Conservation (phyloP, 2,329 filamentous ascomycete species). For the Clonostachys rhizophaga region DNA sequence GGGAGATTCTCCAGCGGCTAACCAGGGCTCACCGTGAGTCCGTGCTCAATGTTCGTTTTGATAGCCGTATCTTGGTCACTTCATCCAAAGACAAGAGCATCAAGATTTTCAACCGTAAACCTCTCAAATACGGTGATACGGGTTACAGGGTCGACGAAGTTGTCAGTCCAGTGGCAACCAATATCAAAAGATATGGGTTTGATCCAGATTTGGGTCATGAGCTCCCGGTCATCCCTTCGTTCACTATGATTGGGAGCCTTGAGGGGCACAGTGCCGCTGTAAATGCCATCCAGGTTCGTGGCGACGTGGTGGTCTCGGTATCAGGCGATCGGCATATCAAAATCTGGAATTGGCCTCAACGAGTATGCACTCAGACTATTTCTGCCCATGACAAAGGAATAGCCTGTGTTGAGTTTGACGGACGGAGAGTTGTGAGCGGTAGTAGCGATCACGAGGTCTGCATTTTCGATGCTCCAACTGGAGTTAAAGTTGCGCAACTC, state of each 20-base stretch:
- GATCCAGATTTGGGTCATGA: constrained; percentile 39
- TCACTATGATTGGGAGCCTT: constrained; percentile 72
- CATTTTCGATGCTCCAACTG: constrained; percentile 84
- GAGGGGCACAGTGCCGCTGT: constrained; percentile 87
- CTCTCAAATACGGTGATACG: constrained; percentile 55
- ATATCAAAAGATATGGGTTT: constrained; percentile 50
- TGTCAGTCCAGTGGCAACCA: constrained; percentile 48
- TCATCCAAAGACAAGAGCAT: constrained; percentile 97
- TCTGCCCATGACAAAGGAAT: constrained; percentile 92
- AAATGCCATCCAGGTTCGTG: constrained; percentile 89
- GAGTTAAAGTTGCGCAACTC: constrained; percentile 84
- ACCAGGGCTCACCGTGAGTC: constrained; percentile 79
- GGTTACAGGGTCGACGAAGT: constrained; percentile 39
- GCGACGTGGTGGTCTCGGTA: constrained; percentile 84
- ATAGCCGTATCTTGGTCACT: constrained; percentile 86
- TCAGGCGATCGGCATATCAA: constrained; percentile 93
- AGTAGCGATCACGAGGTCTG: constrained; percentile 96
- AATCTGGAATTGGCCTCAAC: constrained; percentile 85
- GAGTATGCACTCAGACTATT: constrained; percentile 71
- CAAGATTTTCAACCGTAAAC: constrained; percentile 86
- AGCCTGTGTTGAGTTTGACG: constrained; percentile 95
- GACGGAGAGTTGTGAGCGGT: constrained; percentile 86
- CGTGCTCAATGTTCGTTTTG: constrained; percentile 89
- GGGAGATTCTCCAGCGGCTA: constrained; percentile 73
- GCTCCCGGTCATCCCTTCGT: constrained; percentile 55